These are phyloP conservation scores for Beta lomatogona DNA, from an alignment of 179 eudicot genomes.

Conservation along the genomic window DNA sequence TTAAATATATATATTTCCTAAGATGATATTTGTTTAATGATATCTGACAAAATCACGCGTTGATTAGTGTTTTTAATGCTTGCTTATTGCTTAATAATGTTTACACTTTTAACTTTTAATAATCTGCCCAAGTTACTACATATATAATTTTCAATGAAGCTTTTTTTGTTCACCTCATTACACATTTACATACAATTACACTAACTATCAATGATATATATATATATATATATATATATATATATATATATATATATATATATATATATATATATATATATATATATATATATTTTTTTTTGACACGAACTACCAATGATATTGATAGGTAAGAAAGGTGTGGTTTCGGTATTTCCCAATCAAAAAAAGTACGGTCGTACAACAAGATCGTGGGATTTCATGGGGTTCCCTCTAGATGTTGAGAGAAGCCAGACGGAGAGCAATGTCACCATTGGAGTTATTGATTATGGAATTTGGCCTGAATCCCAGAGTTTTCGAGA, in stretches of 20 bases:
- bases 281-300: not conserved
- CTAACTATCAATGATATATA: too few relatives aligned
- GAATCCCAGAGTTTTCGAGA: conserved; percentile 45
- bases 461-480: conserved; percentile 55
- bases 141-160: too few relatives aligned
- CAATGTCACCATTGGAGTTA: conserved; percentile 39
- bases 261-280: not conserved
- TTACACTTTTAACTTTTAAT: too few relatives aligned
- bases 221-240: too few relatives aligned
- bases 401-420: conserved; percentile 29
- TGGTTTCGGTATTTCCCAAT: conserved; percentile 44
- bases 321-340: conserved; percentile 34
- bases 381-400: conserved; percentile 61
- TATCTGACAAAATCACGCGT: too few relatives aligned
- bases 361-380: conserved; percentile 28
- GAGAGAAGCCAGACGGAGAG: conserved; percentile 34
- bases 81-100: too few relatives aligned
- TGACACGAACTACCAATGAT: not conserved
- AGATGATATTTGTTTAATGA: too few relatives aligned
- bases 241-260: not conserved
- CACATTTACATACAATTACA: too few relatives aligned
- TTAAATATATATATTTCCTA: too few relatives aligned
- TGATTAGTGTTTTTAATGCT: too few relatives aligned
- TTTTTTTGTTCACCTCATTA: too few relatives aligned
- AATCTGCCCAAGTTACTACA: too few relatives aligned